Evolutionary conservation across 2,329 filamentous ascomycete genomes (phyloP), one percentile per base, ranked within the genome.

Genomic region (Penicillium brevicompactum): DNA sequence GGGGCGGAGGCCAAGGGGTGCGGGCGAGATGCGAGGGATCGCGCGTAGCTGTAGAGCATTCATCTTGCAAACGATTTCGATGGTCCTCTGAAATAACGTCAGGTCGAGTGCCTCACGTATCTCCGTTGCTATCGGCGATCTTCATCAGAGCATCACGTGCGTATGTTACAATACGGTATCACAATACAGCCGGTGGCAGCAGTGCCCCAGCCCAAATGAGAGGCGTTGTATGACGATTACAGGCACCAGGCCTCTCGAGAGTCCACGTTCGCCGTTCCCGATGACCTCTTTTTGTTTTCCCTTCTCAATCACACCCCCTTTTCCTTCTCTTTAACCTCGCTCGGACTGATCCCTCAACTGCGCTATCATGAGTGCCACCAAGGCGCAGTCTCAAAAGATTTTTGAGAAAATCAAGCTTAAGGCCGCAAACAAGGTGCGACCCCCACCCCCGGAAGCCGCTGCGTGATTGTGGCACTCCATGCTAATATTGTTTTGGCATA

Each of bases 321-420:
- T 53, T 53, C 43, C 53, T 51, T 53, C 37, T 56, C 59, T 53
- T 42, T 27, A 44, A 52, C 46, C 21, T 51, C 32, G 37, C 44
- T 51, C 48, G 49, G 34, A 48, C 41, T 56, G 46, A 55, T 34
- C n/a, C 46, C 45, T 51, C 40, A 34, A 37, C 56, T 22, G 41
- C 47, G 24, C 27, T 55, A 75, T 56, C 48, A 85, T 86, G 84
- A 82, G 81, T 74, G 94, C 94, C 72, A 88, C 90, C 50, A 99
- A 97, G 83, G 86, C 91, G 74, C 87, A 97, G 82, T 97, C 93
- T 78, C 90, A 93, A 75, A 93, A 92, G 80, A 91, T 99, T 76
- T 99, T 99, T 79, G 90, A 96, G 81, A 97, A 97, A 81, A 81
- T 97, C 74, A 97, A 96, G 84, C 84, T 87, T 55, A 96, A 97